Conservation (phyloP, 208 protist genomes). For the Leishmania guyanensis region DNA sequence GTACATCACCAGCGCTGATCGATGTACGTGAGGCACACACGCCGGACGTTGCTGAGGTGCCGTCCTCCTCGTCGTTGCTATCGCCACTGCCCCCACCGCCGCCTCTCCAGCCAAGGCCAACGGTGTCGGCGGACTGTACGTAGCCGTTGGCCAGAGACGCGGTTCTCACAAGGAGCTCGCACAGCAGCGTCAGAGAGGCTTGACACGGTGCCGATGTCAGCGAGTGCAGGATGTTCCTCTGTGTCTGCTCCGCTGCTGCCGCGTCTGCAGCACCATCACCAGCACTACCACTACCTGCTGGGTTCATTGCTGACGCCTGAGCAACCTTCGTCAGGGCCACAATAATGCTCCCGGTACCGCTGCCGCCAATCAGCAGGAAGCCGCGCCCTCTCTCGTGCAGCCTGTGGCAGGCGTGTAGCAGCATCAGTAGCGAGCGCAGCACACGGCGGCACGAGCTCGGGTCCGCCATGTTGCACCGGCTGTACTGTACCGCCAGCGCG, state of each 20-base stretch:
- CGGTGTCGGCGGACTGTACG: constrained; percentile 39
- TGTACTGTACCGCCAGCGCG: constrained; percentile 51
- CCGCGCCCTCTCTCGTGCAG: constrained; percentile 38
- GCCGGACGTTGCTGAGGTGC: constrained; percentile 5
- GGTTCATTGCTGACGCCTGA: constrained; percentile 18
- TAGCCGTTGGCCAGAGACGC: constrained; percentile 54
- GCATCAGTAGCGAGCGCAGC: constrained; percentile 45
- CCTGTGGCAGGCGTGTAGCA: constrained; percentile 56
- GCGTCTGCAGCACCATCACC: constrained; percentile 28
- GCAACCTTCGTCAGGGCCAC: constrained; percentile 38
- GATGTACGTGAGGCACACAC: constrained; percentile 27
- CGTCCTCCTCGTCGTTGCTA: constrained; percentile 13
- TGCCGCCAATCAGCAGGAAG: constrained; percentile 31
- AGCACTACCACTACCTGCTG: neutral
- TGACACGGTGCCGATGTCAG: constrained; percentile 49
- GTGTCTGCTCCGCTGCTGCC: constrained; percentile 3
- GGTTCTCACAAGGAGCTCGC: constrained; percentile 41
- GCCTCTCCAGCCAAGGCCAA: constrained; percentile 10
- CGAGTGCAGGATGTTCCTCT: constrained; percentile 14
- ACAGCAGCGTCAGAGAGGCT: constrained; percentile 50
- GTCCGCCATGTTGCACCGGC: constrained; percentile 58
- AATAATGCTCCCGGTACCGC: constrained; percentile 41
- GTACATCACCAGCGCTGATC: constrained; percentile 35
- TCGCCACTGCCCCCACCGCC: constrained; percentile 18
- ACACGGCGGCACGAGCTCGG: constrained; percentile 53